Base-by-base conservation (phyloP, 1,284 basidiomycete genomes). In the Taiwanofungus camphoratus region DNA sequence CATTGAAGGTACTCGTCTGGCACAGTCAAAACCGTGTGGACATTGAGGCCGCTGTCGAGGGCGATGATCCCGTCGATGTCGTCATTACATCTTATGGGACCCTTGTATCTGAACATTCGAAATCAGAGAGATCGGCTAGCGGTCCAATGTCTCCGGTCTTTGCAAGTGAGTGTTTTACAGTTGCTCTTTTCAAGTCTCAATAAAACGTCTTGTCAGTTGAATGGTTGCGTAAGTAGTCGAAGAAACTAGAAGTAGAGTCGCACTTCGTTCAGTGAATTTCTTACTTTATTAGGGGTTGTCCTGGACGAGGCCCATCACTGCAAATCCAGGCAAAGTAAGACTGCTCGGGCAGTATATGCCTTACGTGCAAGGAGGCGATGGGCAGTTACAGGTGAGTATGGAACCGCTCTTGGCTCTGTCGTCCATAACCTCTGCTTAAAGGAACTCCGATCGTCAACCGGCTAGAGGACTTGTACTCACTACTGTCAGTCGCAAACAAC, bases 371-470 rank as follows among this genome's bases (percentile, higher is more conserved):
- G 82, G 46, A 72, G 90, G 27, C 75, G 90, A 50, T 99, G 95
- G 95, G 90, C 90, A 4, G 77, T 97, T 11, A 96, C 92, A 4
- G 88, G 83, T 76, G 49, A 34, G 56, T 34, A 12, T 12, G 13
- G 18, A 26, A 13, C 18, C n/a, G 31, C 8, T 21, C 31, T 15
- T 24, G 27, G 18, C 12, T 6, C 6, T 8, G 5, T 30, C 16
- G 3, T 31, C 19, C 3, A 5, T 21, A 36, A 21, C 26, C 18
- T 27, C 13, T 39, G 5, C 15, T 4, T 20, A 13, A 27, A 77
- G 88, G 92, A 23, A 98, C 95, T 8, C 95, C 95, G 0, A 98
- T 99, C 50, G 92, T 98, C 46, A 99, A 99, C 60, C 81, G 85
- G 38, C 73, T 98, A 4, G 95, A 97, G 50, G 94, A 98, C 58